Percentiles rank a stretch among this genome's conserved stretches.
phyloP scores from a whole-genome alignment of 176 grass and related monocot genomes.

The Thalia dealbata region DNA sequence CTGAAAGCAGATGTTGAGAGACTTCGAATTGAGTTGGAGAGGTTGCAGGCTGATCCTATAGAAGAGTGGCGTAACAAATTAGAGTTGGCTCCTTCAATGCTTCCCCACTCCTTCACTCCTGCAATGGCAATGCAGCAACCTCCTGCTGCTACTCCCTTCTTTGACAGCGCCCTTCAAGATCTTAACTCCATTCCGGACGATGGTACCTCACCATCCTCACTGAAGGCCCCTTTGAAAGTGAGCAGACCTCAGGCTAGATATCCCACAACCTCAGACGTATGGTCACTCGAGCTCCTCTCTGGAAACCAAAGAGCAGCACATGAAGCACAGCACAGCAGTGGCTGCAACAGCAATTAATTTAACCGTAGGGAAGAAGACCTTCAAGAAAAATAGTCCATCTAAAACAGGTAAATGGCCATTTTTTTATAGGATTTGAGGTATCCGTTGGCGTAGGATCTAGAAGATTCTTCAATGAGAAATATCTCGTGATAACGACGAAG shows the following conservation, averaged over 20 bases:
- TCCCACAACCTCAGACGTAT: conserved; percentile 12
- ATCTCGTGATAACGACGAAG: background rate
- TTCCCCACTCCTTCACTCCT: background rate
- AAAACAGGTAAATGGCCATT: background rate
- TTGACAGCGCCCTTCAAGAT: conserved; percentile 10
- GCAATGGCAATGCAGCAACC: conserved; percentile 14
- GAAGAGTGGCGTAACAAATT: background rate
- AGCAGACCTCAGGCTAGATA: conserved; percentile 20
- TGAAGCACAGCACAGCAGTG: conserved; percentile 10
- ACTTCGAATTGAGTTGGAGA: conserved; percentile 11
- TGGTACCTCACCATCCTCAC: background rate
- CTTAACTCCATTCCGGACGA: conserved; percentile 3
- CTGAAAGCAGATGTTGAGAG: conserved; percentile 9
- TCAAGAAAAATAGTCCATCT: background rate
- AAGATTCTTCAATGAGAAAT: too few relatives aligned
- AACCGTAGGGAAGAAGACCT: background rate
- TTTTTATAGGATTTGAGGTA: background rate
- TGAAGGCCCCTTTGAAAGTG: background rate
- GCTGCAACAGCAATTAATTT: background rate
- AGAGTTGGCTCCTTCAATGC: background rate
- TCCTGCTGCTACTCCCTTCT: background rate
- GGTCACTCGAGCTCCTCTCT: conserved; percentile 21
- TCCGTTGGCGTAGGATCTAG: background rate
- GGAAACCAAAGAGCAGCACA: conserved; percentile 8
- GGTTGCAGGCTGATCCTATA: conserved; percentile 3